Evolutionary conservation across 2,329 filamentous ascomycete genomes (phyloP).

Genomic region (Tetracladium maxilliforme): DNA sequence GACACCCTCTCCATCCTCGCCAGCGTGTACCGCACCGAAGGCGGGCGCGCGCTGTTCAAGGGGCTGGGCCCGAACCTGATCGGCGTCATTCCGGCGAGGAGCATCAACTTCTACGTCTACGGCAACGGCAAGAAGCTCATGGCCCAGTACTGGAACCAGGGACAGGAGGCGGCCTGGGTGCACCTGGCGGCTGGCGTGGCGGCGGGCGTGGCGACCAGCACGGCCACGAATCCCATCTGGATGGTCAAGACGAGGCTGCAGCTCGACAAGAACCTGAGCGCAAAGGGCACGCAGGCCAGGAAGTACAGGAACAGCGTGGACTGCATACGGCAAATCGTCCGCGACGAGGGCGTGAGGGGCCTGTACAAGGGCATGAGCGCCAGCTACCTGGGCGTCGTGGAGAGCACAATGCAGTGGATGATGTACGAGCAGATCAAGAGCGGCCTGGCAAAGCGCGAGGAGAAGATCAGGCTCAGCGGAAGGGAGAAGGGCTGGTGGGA

Average conservation of each 20-base stretch:
- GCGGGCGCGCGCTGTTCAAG: constrained; percentile 81
- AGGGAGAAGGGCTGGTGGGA: constrained; percentile 58
- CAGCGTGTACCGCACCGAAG: constrained; percentile 68
- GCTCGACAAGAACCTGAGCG: constrained; percentile 72
- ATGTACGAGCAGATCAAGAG: constrained; percentile 88
- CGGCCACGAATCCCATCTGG: constrained; percentile 93
- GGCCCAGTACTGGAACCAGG: constrained; percentile 57
- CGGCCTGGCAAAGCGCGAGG: constrained; percentile 50
- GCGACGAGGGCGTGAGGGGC: constrained; percentile 65
- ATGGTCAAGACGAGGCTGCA: constrained; percentile 87
- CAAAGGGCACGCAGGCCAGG: constrained; percentile 36
- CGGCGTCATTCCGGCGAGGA: constrained; percentile 76
- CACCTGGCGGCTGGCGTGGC: constrained; percentile 63
- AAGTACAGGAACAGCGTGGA: constrained; percentile 81
- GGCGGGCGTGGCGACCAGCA: constrained; percentile 76
- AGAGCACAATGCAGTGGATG: constrained; percentile 87
- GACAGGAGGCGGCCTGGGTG: constrained; percentile 57
- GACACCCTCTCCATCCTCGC: constrained; percentile 80
- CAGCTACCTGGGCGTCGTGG: constrained; percentile 79
- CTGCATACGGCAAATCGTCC: constrained; percentile 69
- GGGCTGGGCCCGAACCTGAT: constrained; percentile 82
- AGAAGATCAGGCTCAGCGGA: constrained; percentile 38
- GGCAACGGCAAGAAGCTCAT: constrained; percentile 81
- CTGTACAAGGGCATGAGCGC: constrained; percentile 86
- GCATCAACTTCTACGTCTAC: constrained; percentile 90